Base-by-base conservation (phyloP, 2,329 filamentous ascomycete genomes). In the Plenodomus lindquistii region DNA sequence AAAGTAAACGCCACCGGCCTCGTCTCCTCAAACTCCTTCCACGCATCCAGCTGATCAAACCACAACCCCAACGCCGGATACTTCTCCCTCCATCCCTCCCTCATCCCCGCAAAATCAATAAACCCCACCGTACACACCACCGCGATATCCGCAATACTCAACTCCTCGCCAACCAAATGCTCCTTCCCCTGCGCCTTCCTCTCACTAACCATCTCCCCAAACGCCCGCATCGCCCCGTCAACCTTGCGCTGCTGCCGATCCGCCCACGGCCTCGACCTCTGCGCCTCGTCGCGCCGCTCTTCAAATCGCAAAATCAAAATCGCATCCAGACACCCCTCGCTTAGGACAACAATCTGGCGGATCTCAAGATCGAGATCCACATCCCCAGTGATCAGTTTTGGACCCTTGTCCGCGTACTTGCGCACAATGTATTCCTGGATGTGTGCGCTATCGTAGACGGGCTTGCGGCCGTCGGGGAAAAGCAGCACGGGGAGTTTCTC, bases 401-500 rank as follows among this genome's bases (percentile, higher is more conserved):
- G 55, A 8, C 44, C 46, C 2, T n/a, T 24, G 36, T 52, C 54
- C 2, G 46, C 46, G 39, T 52, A 60, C 20, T 52, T 60, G 19
- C 42, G 43, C 3, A 58, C 55, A 22, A 56, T 54, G 48, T 60
- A 58, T 27, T 44, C 48, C 19, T 52, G 48, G 20, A 60, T 60
- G 39, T 58, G 57, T 22, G 55, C 55, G 34, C 37, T 46, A 46
- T 58, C 55, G 46, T 58, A 58, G 11, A 60, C 52, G 10, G 52
- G 55, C 2, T 44, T 22, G 1, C 48, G 29, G 9, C 27, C 34
- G 34, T 59, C 54, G 1, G 52, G 55, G 21, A 69, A 57, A 42
- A 76, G 59, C 6, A 75, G 52, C 2, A 75, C 67, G 0, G 72
- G 72, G 0, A 75, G 63, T 41, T 75, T 74, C 34, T 75, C 73